These are phyloP conservation scores for thale cress (Arabidopsis thaliana) DNA, from an alignment of 345 rosid species.

Conservation along the genomic window TAIR10.1 NC_003076.8:4700501-4701000, in stretches of 20 bases:
- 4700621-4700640: constrained; percentile 15
- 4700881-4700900: constrained; percentile 89
- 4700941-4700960: constrained; percentile 86
- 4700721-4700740: neutral
- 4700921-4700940: constrained; percentile 79
- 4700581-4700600: constrained; percentile 7
- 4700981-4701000: constrained; percentile 83
- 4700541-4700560: constrained; percentile 93
- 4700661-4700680: constrained; percentile 7
- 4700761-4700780: neutral
- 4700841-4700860: neutral
- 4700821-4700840: neutral
- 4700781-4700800: neutral
- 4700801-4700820: neutral
- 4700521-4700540: constrained; percentile 85
- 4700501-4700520: constrained; percentile 88
- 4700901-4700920: constrained; percentile 74
- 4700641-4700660: constrained; percentile 12
- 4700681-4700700: constrained; percentile 18
- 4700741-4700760: neutral
- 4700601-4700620: constrained; percentile 17
- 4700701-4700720: neutral
- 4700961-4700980: constrained; percentile 92
- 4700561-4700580: constrained; percentile 81
- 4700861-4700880: constrained; percentile 91